Conservation (phyloP, 495 filamentous ascomycete species). For the Xylaria flabelliformis region DNA sequence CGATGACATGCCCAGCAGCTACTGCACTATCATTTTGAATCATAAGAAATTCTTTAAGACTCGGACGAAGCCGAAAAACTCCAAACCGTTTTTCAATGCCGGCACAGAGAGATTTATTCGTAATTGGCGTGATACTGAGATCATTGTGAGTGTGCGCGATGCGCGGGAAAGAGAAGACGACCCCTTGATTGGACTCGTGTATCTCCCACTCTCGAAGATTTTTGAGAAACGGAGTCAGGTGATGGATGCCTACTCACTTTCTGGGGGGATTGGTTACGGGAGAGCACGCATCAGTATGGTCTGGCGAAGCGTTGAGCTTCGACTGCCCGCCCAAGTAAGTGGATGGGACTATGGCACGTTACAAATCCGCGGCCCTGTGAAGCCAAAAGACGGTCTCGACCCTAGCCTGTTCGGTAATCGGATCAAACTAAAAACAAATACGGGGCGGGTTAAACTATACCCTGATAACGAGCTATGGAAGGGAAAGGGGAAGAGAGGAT, state of each 20-base stretch:
- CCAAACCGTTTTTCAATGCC: constrained; percentile 80
- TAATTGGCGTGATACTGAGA: constrained; percentile 69
- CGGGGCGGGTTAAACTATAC: constrained; percentile 62
- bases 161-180: constrained; percentile 68
- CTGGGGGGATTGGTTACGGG: constrained; percentile 73
- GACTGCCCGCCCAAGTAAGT: constrained; percentile 58
- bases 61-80: constrained; percentile 76
- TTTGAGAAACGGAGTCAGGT: constrained; percentile 65
- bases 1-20: constrained; percentile 68
- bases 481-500: constrained; percentile 43
- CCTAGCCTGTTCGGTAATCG: constrained; percentile 51
- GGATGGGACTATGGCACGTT: constrained; percentile 74
- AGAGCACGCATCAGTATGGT: constrained; percentile 69
- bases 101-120: constrained; percentile 73
- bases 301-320: constrained; percentile 69
- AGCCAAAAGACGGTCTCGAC: constrained; percentile 46
- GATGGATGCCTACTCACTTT: constrained; percentile 64
- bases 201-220: constrained; percentile 64
- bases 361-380: constrained; percentile 55
- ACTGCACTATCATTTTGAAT: constrained; percentile 74
- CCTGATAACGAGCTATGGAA: constrained; percentile 44
- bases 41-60: constrained; percentile 73
- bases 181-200: constrained; percentile 69
- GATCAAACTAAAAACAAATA: constrained; percentile 62
- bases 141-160: constrained; percentile 71